These are phyloP conservation scores for Kuraishia capsulata DNA, from an alignment of 805 yeast species.

Conservation along the genomic window DNA sequence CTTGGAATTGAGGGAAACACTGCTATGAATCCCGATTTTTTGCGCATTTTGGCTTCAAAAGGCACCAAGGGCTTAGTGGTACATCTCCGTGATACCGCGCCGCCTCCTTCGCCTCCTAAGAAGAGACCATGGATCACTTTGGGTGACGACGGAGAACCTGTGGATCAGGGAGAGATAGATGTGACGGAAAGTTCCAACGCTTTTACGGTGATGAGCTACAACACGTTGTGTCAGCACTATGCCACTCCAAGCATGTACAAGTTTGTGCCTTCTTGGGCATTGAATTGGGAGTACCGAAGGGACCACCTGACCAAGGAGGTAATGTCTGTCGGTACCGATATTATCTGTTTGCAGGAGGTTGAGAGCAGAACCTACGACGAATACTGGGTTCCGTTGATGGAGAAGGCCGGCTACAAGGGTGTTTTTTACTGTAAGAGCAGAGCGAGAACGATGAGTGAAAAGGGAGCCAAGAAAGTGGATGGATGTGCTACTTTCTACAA, in stretches of 20 bases:
- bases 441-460: slow-evolving; percentile 79
- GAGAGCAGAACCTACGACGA: slow-evolving; percentile 82
- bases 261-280: slow-evolving; percentile 96
- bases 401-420: slow-evolving; percentile 69
- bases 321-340: slow-evolving; percentile 54
- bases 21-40: slow-evolving; percentile 46
- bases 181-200: slow-evolving; percentile 19
- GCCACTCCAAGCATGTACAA: slow-evolving; percentile 89
- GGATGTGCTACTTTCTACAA: slow-evolving; percentile 96
- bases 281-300: slow-evolving; percentile 86
- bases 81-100: slow-evolving; percentile 75
- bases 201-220: slow-evolving; percentile 79
- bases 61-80: slow-evolving; percentile 81
- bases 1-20: slow-evolving; percentile 94
- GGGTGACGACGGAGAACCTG: slow-evolving; percentile 65
- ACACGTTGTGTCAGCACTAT: slow-evolving; percentile 90
- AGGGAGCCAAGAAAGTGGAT: slow-evolving; percentile 84
- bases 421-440: slow-evolving; percentile 82
- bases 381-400: slow-evolving; percentile 72
- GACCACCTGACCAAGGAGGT: slow-evolving; percentile 70
- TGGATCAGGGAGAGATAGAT: slow-evolving; percentile 13
- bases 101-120: slow-evolving; percentile 52
- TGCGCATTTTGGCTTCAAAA: slow-evolving; percentile 62
- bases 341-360: slow-evolving; percentile 91
- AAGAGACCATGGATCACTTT: slow-evolving; percentile 80